Conservation (phyloP, 2,329 filamentous ascomycete species). For the Ophiostoma sp. region DNA sequence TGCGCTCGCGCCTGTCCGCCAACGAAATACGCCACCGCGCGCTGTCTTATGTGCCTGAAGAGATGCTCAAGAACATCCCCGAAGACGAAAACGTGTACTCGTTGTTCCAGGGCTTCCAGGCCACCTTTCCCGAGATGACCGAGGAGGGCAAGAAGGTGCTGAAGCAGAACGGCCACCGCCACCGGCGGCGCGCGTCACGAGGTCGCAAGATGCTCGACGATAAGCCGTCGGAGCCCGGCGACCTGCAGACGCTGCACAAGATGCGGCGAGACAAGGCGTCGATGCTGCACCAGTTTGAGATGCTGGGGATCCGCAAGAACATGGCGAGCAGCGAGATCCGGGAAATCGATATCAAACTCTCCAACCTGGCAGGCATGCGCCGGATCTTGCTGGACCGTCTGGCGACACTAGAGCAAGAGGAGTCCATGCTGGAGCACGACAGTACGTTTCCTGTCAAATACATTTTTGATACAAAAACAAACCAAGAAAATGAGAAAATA, state of each 20-base stretch:
- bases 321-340: slow-evolving; percentile 96
- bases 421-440: slow-evolving; percentile 83
- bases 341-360: slow-evolving; percentile 95
- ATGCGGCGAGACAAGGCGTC: slow-evolving; percentile 74
- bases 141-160: slow-evolving; percentile 61
- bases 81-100: slow-evolving; percentile 83
- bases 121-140: slow-evolving; percentile 66
- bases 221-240: slow-evolving; percentile 46
- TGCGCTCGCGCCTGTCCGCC: slow-evolving; percentile 84
- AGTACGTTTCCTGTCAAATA: slow-evolving; percentile 45
- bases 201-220: slow-evolving; percentile 71
- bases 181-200: slow-evolving; percentile 64
- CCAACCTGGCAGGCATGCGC: slow-evolving; percentile 88
- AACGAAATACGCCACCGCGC: slow-evolving; percentile 92
- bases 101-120: slow-evolving; percentile 93
- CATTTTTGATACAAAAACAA: no score
- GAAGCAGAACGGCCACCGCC: slow-evolving; percentile 37
- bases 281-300: slow-evolving; percentile 80
- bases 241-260: slow-evolving; percentile 62
- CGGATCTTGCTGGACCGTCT: slow-evolving; percentile 84
- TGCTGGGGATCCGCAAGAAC: slow-evolving; percentile 88
- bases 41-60: slow-evolving; percentile 80
- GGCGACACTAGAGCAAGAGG: slow-evolving; percentile 82
- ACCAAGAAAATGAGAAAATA: no score
- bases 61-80: slow-evolving; percentile 82